A percentile compares a stretch with the other conserved stretches of the same genome.
These are phyloP conservation scores for Trichoderma koningii DNA, from an alignment of 2,329 filamentous ascomycete genomes.

Conservation along the genomic window DNA sequence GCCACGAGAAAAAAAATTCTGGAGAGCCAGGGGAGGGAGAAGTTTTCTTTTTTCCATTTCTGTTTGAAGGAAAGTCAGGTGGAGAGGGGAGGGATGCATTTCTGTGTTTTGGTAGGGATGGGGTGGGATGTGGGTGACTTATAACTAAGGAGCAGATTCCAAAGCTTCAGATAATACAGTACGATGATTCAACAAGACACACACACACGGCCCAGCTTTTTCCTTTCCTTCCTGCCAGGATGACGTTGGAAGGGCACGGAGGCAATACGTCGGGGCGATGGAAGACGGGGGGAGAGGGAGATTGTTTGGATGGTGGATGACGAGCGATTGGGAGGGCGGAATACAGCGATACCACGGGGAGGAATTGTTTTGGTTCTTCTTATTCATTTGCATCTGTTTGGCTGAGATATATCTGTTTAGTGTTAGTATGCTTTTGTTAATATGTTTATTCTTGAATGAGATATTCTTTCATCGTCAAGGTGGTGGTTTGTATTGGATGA, in stretches of 20 bases:
- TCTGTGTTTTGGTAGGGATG: conserved; percentile 26
- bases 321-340: background rate
- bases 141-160: conserved; percentile 37
- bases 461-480: background rate
- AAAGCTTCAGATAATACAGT: conserved; percentile 44
- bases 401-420: background rate
- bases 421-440: background rate
- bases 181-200: conserved; percentile 38
- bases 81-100: conserved; percentile 29
- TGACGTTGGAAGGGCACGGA: background rate
- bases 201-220: background rate
- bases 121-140: conserved; percentile 34
- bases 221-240: background rate
- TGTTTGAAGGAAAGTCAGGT: conserved; percentile 8
- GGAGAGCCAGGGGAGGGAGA: conserved; percentile 31
- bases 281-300: background rate
- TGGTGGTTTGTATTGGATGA: background rate
- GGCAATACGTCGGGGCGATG: background rate
- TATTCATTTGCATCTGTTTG: conserved; percentile 8
- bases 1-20: conserved; percentile 27
- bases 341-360: conserved; percentile 16
- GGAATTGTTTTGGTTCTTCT: conserved; percentile 3
- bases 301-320: background rate
- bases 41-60: background rate
- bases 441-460: background rate